Base-by-base conservation (phyloP, 176 grass and related monocot genomes). In the Musa acuminata region DNA sequence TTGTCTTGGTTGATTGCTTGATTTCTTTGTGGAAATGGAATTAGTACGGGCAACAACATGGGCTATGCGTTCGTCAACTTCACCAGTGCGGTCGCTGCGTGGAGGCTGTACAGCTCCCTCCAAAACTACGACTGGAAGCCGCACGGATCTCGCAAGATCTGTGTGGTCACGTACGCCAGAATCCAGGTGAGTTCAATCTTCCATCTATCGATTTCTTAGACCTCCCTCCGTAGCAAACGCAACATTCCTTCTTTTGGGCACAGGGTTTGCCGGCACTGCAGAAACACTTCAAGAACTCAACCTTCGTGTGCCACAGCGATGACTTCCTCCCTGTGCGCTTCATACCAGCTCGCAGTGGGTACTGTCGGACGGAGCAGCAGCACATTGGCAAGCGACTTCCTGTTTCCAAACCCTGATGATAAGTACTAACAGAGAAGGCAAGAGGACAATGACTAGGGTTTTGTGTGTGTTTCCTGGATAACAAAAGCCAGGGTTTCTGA, bases 1-100 rank as follows among this genome's bases (percentile, higher is more conserved):
- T 7, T 60, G 20, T 62, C 13, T 19, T 17, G 14, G 12, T 62
- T 21, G 57, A 62, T 19, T 69, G 2, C 12, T 3, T 69, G 27
- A 35, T 27, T 12, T 49, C 24, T 14, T 49, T 16, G 10, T 69
- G 24, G 27, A n/a, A 62, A 62, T 14, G 14, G 14, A 62, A 8
- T 14, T 58, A 74, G 72, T n/a, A 74, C 52, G n/a, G 13, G 72
- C 8, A 27, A 27, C 72, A 74, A 74, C 72, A 35, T 74, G 72
- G 72, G 72, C 24, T 74, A 74, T 57, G 72, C 72, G 49, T 74
- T 74, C 24, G 72, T 58, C 13, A 74, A 74, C 53, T 74, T 74
- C 52, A 74, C 72, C 52, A 59, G 43, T 27, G 72, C 72, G 3
- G 17, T 52, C 23, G 72, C 72, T 27, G 72, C 72, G 13, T 29